Conservation (phyloP, 306 rosid genomes). For the Quercus mongolica region DNA sequence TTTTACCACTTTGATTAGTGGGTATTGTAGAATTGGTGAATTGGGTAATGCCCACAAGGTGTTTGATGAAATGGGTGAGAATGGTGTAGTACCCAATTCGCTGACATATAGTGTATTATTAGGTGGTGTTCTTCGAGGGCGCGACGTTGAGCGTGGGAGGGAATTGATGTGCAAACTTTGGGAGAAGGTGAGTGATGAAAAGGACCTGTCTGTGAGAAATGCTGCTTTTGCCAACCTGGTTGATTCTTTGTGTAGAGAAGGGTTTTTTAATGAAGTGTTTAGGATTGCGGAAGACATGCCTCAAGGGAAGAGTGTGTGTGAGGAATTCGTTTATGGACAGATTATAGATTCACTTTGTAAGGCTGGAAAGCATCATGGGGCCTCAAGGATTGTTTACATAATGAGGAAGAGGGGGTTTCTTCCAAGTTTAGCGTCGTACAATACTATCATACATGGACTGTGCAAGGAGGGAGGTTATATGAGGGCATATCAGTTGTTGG, state of each 20-base stretch:
- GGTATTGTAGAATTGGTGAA: slow-evolving; percentile 49
- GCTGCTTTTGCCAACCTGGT: slow-evolving; percentile 70
- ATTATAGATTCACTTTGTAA: slow-evolving; percentile 88
- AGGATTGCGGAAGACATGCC: slow-evolving; percentile 66
- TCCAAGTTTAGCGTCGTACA: slow-evolving; percentile 55
- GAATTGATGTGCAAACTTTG: slow-evolving; percentile 52
- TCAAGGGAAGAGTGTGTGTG: slow-evolving; percentile 41
- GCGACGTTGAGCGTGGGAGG: slow-evolving; percentile 53
- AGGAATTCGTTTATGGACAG: slow-evolving; percentile 63
- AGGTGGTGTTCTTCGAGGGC: slow-evolving; percentile 45
- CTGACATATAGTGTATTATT: slow-evolving; percentile 60
- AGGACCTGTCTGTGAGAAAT: slow-evolving; percentile 33
- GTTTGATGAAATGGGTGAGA: slow-evolving; percentile 75
- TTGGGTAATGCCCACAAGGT: slow-evolving; percentile 51
- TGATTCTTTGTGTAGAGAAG: slow-evolving; percentile 65
- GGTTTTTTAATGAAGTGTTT: slow-evolving; percentile 63
- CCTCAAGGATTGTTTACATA: slow-evolving; percentile 69
- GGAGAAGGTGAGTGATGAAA: slow-evolving; percentile 58
- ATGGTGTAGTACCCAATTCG: slow-evolving; percentile 54
- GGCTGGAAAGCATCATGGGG: slow-evolving; percentile 61
- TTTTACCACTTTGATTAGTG: slow-evolving; percentile 66
- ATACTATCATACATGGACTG: slow-evolving; percentile 76
- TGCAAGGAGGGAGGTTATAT: slow-evolving; percentile 71
- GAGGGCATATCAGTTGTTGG: slow-evolving; percentile 81
- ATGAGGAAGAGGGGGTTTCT: slow-evolving; percentile 64